These are phyloP conservation scores for Staphylotrichum longicolle DNA, from an alignment of 495 filamentous ascomycete species.

Conservation along the genomic window DNA sequence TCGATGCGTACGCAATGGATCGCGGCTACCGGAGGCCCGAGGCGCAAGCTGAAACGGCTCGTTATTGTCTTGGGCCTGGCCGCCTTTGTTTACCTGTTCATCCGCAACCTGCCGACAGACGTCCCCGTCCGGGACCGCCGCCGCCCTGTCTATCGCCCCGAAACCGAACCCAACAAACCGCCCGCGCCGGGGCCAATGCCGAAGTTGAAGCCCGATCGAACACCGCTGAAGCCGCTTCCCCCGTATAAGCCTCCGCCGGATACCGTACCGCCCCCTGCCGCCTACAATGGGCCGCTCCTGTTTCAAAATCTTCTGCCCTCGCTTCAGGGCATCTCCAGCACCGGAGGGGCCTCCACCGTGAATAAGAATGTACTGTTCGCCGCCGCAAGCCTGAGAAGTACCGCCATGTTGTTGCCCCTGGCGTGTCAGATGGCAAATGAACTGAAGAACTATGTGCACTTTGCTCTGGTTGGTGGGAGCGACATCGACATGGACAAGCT, in stretches of 20 bases:
- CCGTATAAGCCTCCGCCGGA: not conserved
- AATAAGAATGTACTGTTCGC: conserved; percentile 61
- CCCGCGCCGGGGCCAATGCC: conserved; percentile 25
- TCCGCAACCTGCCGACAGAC: conserved; percentile 45
- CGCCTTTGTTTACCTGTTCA: conserved; percentile 42
- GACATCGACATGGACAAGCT: conserved; percentile 53
- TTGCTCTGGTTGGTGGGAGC: conserved; percentile 56
- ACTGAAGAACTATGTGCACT: conserved; percentile 58
- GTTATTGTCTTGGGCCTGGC: conserved; percentile 33
- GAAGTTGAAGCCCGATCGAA: conserved; percentile 22
- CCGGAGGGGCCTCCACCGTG: conserved; percentile 31
- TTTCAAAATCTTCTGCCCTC: conserved; percentile 40
- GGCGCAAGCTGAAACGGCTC: conserved; percentile 42
- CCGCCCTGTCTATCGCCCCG: conserved; percentile 31
- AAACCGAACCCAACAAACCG: conserved; percentile 21
- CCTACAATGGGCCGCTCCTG: conserved; percentile 42
- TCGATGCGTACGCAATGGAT: conserved; percentile 35
- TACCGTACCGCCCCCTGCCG: not conserved
- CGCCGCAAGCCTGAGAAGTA: conserved; percentile 55
- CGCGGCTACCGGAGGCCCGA: conserved; percentile 29
- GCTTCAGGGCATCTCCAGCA: conserved; percentile 41
- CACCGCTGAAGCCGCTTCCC: conserved; percentile 9
- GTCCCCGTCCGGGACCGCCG: conserved; percentile 31
- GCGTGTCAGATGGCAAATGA: conserved; percentile 59
- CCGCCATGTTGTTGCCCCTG: conserved; percentile 54